Conservation (phyloP, 2,329 filamentous ascomycete genomes). For the Emmonsia crescens region DNA sequence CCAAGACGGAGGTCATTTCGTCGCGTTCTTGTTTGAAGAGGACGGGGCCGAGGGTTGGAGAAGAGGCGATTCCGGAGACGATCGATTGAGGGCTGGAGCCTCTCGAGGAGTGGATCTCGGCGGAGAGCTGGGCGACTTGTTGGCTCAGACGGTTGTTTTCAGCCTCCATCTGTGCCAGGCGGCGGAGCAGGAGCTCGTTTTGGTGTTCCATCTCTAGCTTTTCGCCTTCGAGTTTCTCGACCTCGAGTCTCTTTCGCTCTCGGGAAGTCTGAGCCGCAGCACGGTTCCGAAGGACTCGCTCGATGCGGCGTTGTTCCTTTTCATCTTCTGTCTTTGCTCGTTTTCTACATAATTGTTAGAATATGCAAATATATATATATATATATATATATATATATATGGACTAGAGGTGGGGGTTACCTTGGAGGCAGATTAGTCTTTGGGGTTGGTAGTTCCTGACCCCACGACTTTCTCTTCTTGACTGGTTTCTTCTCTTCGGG, state of each 20-base stretch:
- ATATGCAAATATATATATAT: too few species aligned
- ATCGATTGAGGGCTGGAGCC: constrained; percentile 27
- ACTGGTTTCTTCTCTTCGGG: constrained; percentile 56
- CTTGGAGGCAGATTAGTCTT: constrained; percentile 93
- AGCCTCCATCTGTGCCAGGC: constrained; percentile 49
- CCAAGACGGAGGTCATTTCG: constrained; percentile 31
- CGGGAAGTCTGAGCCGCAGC: constrained; percentile 92
- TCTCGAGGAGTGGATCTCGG: constrained; percentile 34
- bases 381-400: too few species aligned
- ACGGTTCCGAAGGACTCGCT: constrained; percentile 92
- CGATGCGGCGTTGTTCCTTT: constrained; percentile 94
- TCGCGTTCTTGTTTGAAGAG: constrained; percentile 36
- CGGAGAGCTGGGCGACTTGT: constrained; percentile 41
- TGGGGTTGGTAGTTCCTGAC: constrained; percentile 87
- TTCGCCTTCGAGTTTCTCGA: constrained; percentile 66
- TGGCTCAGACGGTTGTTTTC: constrained; percentile 41
- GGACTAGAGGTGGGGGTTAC: constrained; percentile 35
- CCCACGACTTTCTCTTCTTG: constrained; percentile 98
- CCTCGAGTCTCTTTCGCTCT: constrained; percentile 81
- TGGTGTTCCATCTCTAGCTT: constrained; percentile 56
- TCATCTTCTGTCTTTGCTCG: constrained; percentile 97
- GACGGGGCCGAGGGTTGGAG: constrained; percentile 31
- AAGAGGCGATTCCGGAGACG: constrained; percentile 25
- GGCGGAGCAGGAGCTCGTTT: constrained; percentile 59
- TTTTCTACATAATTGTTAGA: constrained; percentile 49